These are phyloP conservation scores for Pythium monospermum DNA, from an alignment of 352 stramenopile genomes.

Conservation along the genomic window DNA sequence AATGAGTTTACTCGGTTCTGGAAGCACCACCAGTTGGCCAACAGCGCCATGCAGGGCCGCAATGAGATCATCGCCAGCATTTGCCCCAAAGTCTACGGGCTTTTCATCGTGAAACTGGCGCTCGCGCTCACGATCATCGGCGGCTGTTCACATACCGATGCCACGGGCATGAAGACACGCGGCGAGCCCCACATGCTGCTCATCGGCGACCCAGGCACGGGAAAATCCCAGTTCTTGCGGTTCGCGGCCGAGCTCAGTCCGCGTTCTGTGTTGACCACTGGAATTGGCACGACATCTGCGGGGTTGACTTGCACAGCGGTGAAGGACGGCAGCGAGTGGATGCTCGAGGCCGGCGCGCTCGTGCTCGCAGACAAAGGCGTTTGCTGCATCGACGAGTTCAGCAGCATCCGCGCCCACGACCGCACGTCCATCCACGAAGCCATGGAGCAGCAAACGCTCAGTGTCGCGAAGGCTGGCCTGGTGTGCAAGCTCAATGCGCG, in stretches of 20 bases:
- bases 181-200: constrained; percentile 86
- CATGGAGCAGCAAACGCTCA: constrained; percentile 98
- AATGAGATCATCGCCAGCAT: constrained; percentile 93
- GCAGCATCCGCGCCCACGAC: constrained; percentile 92
- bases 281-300: constrained; percentile 94
- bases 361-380: constrained; percentile 89
- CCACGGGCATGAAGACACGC: constrained; percentile 65
- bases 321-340: constrained; percentile 94
- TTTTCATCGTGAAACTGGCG: constrained; percentile 92
- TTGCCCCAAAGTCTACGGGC: constrained; percentile 93
- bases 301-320: constrained; percentile 96
- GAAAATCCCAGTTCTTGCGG: constrained; percentile 95
- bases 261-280: constrained; percentile 94
- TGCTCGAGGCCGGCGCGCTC: constrained; percentile 94
- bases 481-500: constrained; percentile 95
- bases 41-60: constrained; percentile 58
- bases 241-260: constrained; percentile 94
- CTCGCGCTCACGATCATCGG: constrained; percentile 92
- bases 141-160: constrained; percentile 72
- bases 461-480: constrained; percentile 96
- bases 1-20: constrained; percentile 92
- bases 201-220: constrained; percentile 71
- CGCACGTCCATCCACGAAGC: constrained; percentile 94
- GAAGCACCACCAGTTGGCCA: constrained; percentile 34
- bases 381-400: constrained; percentile 98